These are phyloP conservation scores for Penicillium hordei DNA, from an alignment of 2,329 filamentous ascomycete genomes.

Conservation along the genomic window DNA sequence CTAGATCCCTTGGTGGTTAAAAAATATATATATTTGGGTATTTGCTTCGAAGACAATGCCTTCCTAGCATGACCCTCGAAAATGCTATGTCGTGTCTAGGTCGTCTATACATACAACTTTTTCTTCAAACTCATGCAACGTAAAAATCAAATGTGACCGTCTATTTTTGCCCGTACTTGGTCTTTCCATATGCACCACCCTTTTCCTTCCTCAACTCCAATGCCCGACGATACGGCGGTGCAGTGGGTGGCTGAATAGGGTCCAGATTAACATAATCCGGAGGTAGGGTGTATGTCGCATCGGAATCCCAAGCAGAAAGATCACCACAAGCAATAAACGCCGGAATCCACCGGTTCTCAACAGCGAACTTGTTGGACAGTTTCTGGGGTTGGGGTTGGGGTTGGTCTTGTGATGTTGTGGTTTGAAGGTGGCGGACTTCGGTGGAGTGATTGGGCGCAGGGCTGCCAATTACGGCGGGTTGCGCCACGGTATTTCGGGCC, in stretches of 20 bases:
- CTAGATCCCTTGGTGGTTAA: background rate
- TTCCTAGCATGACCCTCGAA: constrained; percentile 5
- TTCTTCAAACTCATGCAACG: constrained; percentile 7
- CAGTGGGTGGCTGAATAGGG: constrained; percentile 91
- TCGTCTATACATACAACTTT: constrained; percentile 17
- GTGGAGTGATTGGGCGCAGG: constrained; percentile 20
- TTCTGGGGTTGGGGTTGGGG: constrained; percentile 22
- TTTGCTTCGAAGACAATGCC: constrained; percentile 10
- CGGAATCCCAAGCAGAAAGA: constrained; percentile 89
- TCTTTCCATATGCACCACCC: constrained; percentile 76
- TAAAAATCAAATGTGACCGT: constrained; percentile 26
- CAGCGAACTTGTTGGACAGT: constrained; percentile 29
- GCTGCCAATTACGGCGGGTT: background rate
- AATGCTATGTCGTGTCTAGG: constrained; percentile 12
- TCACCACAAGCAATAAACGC: constrained; percentile 98
- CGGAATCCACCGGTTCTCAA: constrained; percentile 75
- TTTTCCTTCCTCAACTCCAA: constrained; percentile 76
- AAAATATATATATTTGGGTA: constrained; percentile 16
- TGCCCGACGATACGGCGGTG: constrained; percentile 89
- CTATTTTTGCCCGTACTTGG: constrained; percentile 44
- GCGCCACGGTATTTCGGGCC: constrained; percentile 7
- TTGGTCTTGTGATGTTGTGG: constrained; percentile 28
- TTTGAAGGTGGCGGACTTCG: constrained; percentile 42
- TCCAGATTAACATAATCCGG: constrained; percentile 84
- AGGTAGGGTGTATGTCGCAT: constrained; percentile 88